Conservation (phyloP, 768 basidiomycete genomes). For the Stropharia rugosoannulata region DNA sequence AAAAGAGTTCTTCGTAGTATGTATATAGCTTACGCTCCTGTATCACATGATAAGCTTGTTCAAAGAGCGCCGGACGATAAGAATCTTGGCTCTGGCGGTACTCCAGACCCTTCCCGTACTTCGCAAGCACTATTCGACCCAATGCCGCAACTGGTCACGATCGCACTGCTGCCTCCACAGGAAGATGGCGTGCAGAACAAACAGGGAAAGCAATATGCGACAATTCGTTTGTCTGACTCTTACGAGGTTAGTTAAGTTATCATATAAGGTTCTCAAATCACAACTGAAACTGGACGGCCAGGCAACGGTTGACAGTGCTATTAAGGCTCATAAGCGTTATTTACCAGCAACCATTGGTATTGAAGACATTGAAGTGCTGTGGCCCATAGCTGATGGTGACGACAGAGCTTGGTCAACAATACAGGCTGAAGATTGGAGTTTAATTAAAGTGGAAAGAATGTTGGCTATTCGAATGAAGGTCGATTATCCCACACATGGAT, state of each 20-base stretch:
- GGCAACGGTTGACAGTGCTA: background rate
- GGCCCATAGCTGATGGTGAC: background rate
- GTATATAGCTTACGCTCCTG: no score
- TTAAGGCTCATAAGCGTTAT: background rate
- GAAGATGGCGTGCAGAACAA: background rate
- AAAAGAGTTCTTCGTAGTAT: no score
- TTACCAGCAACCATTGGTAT: background rate
- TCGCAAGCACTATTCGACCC: no score
- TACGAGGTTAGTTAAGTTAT: background rate
- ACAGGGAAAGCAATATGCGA: background rate
- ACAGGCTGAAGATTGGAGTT: background rate
- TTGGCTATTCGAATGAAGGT: background rate
- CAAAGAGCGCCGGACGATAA: no score
- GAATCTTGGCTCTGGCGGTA: no score
- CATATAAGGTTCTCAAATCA: background rate
- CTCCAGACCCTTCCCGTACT: no score
- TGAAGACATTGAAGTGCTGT: background rate
- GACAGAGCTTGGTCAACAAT: background rate
- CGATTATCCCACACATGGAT: background rate
- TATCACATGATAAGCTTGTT: no score
- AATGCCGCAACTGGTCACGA: background rate
- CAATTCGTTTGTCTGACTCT: background rate
- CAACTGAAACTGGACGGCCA: background rate
- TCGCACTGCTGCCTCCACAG: background rate
- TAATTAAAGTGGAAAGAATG: background rate